Base-by-base conservation (phyloP, 139 green algal genomes). In the Limnomonas spitsbergensis region DNA sequence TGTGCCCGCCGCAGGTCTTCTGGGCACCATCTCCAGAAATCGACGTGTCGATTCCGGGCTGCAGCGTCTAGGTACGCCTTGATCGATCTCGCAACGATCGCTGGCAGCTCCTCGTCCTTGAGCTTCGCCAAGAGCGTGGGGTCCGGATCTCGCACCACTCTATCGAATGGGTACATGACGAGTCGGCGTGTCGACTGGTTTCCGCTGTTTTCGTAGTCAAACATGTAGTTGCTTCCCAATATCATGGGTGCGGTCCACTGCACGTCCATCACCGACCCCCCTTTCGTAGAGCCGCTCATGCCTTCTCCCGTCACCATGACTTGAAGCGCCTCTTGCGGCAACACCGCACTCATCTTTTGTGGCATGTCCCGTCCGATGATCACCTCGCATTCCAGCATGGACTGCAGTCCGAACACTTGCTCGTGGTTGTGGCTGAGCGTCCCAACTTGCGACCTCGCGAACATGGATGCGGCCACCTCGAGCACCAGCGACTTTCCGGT, bases 401-500 rank as follows among this genome's bases (percentile, higher is more conserved):
- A 66, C 3, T 38, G 2, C 35, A 80, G 26, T 3, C 54, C 54
- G 54, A 74, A 80, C 29, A 20, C 40, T 2, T 74, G 38, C 54
- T 73, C 56, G 20, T 54, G 6, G 42, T 9, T 54, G 42, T 29
- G 27, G 53, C 72, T 53, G 53, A 53, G 74, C 53, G 52, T 4
- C 53, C n/a, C 74, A 9, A 29, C 34, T 38, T 53, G 47, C 3
- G 54, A 2, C 53, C 2, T 6, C 1, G 26, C 3, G 6, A 81
- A 69, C 1, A 71, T 37, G n/a, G 40, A 1, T 4, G 1, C 3
- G 2, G 32, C 31, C 2, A 75, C 38, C 27, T 69, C 53, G 27
- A 69, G 61, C 34, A 69, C 6, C 7, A 53, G 31, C 3, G 61
- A 76, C 66, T 81, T 81, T 40, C 76, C 76, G 35, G 76, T 69